These are phyloP conservation scores for sorghum (Sorghum bicolor) DNA, from an alignment of 176 grass and related monocot genomes.

Conservation along the genomic window DNA sequence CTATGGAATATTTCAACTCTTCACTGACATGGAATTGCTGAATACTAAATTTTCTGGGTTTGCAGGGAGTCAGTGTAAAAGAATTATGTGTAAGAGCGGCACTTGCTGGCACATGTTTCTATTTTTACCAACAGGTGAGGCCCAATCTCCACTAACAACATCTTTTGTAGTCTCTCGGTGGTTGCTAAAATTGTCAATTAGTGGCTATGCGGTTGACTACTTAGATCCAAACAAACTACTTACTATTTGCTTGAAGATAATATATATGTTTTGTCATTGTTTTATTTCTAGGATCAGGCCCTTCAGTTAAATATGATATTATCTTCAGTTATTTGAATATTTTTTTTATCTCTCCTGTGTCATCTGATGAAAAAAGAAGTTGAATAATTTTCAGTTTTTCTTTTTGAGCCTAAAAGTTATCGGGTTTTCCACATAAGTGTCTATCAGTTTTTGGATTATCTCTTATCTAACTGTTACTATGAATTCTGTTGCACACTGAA, in stretches of 20 bases:
- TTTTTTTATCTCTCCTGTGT: background rate
- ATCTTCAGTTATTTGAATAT: background rate
- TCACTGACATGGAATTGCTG: background rate
- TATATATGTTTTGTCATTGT: background rate
- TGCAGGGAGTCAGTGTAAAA: slow-evolving; percentile 74
- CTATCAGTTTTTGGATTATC: background rate
- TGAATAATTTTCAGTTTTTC: background rate
- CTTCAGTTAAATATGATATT: background rate
- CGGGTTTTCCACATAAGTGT: background rate
- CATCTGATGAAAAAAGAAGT: background rate
- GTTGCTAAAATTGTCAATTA: background rate
- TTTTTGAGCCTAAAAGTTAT: background rate
- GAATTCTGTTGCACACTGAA: background rate
- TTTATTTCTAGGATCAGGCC: background rate
- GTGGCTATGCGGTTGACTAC: background rate
- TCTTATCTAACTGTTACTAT: background rate
- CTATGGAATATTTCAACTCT: background rate
- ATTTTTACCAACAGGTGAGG: slow-evolving; percentile 93
- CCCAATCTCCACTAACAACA: background rate
- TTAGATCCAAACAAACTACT: background rate
- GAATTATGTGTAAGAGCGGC: slow-evolving; percentile 64
- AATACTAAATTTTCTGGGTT: slow-evolving; percentile 1
- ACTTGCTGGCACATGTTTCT: slow-evolving; percentile 74
- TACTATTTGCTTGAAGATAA: no score
- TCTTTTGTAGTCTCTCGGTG: background rate